A percentile compares a stretch with the other conserved stretches of the same genome.
Conservation (phyloP, 1,284 basidiomycete genomes). For the Phylloporus sp. region DNA sequence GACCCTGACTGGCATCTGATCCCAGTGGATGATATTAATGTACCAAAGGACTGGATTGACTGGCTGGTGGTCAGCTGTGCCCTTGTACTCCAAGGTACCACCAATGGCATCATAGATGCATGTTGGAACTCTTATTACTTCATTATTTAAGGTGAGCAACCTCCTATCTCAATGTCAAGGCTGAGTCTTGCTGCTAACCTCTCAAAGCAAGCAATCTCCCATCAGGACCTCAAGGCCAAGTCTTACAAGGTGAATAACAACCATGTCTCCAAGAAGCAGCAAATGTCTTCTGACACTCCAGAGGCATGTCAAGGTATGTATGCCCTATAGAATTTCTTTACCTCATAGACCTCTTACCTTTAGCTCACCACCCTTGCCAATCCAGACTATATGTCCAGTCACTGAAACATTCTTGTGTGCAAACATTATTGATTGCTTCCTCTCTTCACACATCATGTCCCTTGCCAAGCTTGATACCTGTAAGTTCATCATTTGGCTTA, state of each 20-base stretch:
- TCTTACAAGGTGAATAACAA: conserved; percentile 53
- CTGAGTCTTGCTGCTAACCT: conserved; percentile 27
- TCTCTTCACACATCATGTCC: conserved; percentile 89
- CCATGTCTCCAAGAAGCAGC: conserved; percentile 72
- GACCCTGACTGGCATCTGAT: conserved; percentile 83
- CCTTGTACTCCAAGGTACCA: conserved; percentile 65
- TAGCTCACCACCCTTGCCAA: conserved; percentile 86
- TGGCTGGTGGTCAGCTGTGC: conserved; percentile 74
- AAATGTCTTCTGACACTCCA: conserved; percentile 74
- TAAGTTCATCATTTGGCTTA: conserved; percentile 13
- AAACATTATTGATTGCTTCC: conserved; percentile 97
- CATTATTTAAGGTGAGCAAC: conserved; percentile 47
- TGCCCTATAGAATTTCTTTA: conserved; percentile 15
- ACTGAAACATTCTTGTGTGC: conserved; percentile 95
- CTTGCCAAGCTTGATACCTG: conserved; percentile 78
- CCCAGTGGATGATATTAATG: conserved; percentile 66
- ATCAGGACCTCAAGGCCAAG: no score
- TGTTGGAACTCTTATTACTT: conserved; percentile 70
- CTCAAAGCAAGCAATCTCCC: no score
- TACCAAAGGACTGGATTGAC: conserved; percentile 79
- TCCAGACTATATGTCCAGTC: conserved; percentile 72
- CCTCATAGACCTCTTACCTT: conserved; percentile 16
- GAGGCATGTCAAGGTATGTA: conserved; percentile 72
- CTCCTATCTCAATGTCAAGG: conserved; percentile 36
- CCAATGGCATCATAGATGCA: conserved; percentile 71